Percentiles rank a stretch among this genome's conserved stretches.
These are phyloP conservation scores for Penicillium frequentans DNA, from an alignment of 2,329 filamentous ascomycete genomes.

Conservation along the genomic window DNA sequence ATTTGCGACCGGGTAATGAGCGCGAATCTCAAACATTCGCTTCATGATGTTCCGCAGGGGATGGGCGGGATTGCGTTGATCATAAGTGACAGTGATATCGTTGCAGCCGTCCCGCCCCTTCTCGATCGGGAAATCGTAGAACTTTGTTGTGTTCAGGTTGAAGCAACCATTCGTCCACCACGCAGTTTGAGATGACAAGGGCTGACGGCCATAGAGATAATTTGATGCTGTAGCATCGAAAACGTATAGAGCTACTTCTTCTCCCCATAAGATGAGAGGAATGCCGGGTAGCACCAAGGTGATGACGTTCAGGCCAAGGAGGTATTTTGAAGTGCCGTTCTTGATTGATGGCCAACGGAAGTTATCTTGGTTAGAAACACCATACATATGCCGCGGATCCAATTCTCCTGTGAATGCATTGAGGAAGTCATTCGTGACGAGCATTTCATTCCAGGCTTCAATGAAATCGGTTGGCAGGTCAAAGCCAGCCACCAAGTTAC, in stretches of 20 bases:
- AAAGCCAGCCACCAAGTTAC: conserved; percentile 54
- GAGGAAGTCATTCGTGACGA: conserved; percentile 59
- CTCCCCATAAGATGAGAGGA: conserved; percentile 62
- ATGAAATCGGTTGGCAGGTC: conserved; percentile 58
- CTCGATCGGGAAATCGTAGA: conserved; percentile 59
- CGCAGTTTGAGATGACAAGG: conserved; percentile 61
- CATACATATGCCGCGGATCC: conserved; percentile 65
- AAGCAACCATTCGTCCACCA: conserved; percentile 69
- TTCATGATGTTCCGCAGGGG: conserved; percentile 62
- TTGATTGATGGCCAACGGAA: conserved; percentile 63
- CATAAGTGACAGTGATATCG: conserved; percentile 57
- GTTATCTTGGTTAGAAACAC: conserved; percentile 65
- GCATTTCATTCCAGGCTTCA: conserved; percentile 57
- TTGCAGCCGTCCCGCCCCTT: conserved; percentile 56
- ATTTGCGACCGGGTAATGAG: conserved; percentile 58
- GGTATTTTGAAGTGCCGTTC: conserved; percentile 57
- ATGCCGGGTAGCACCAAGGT: conserved; percentile 62
- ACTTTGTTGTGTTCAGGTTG: conserved; percentile 55
- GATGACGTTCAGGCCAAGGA: conserved; percentile 60
- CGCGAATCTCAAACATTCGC: conserved; percentile 61
- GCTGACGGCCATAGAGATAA: conserved; percentile 64
- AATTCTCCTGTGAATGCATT: conserved; percentile 62
- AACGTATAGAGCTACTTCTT: conserved; percentile 65
- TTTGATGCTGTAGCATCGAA: conserved; percentile 64
- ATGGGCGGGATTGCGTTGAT: conserved; percentile 63